phyloP scores from a whole-genome alignment of 2,329 filamentous ascomycete genomes.

The Esteya vermicola region DNA sequence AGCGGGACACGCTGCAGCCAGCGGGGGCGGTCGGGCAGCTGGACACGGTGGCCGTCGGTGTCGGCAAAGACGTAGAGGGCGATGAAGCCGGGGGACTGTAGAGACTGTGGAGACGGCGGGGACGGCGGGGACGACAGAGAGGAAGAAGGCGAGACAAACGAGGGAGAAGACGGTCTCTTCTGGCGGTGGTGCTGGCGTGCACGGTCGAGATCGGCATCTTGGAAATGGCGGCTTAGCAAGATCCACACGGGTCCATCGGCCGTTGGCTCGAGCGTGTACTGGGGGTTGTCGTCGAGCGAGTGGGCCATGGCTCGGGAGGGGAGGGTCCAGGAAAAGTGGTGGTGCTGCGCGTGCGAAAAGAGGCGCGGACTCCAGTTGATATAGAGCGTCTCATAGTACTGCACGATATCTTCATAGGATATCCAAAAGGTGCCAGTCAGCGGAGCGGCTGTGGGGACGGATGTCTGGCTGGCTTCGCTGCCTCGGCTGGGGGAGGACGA shows the following conservation, averaged over 20 bases:
- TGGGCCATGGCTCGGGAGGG: constrained; percentile 30
- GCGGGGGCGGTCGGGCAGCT: constrained; percentile 44
- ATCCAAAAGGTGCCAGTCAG: constrained; percentile 86
- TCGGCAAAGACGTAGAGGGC: constrained; percentile 68
- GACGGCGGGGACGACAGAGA: too few relatives aligned
- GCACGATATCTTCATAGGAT: constrained; percentile 69
- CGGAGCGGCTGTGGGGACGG: constrained; percentile 12
- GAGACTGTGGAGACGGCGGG: too few relatives aligned
- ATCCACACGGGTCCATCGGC: constrained; percentile 61
- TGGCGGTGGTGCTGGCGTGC: too few relatives aligned
- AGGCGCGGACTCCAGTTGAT: constrained; percentile 91
- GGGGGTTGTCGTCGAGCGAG: constrained; percentile 51
- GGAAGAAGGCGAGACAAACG: too few relatives aligned
- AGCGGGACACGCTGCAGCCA: constrained; percentile 66
- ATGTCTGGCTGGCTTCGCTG: too few relatives aligned
- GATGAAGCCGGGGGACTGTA: constrained; percentile 69
- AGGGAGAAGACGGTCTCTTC: too few relatives aligned
- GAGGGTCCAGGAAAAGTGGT: constrained; percentile 75
- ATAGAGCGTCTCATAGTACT: constrained; percentile 92
- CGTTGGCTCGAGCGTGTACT: constrained; percentile 53
- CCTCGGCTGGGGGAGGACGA: too few relatives aligned
- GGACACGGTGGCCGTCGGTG: constrained; percentile 53
- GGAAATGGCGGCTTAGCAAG: constrained; percentile 74
- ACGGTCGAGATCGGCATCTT: constrained; percentile 48
- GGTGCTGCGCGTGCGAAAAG: constrained; percentile 70